Evolutionary conservation across 2,329 filamentous ascomycete genomes (phyloP).

Genomic region (Hymenoscyphus fraxineus): DNA sequence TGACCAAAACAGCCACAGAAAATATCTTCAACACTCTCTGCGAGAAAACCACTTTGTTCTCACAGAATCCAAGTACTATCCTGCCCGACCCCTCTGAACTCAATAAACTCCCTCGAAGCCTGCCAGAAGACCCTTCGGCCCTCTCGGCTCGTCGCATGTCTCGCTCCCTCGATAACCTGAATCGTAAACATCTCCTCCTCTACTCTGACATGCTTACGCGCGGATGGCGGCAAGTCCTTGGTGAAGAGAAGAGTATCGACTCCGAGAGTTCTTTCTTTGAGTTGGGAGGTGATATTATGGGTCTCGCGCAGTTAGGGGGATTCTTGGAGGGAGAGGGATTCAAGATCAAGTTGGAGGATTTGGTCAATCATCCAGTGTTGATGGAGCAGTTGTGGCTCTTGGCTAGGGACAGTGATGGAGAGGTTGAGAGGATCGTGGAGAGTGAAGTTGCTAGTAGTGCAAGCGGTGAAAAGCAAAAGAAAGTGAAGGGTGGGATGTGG

Average conservation of each 20-base stretch:
- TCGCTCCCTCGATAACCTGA: conserved; percentile 2
- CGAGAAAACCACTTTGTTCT: conserved; percentile 7
- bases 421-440: not conserved
- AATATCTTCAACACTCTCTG: conserved; percentile 13
- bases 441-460: not conserved
- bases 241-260: conserved; percentile 3
- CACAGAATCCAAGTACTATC: not conserved
- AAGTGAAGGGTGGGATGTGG: conserved; percentile 1
- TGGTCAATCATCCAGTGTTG: conserved; percentile 15
- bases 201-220: conserved; percentile 8
- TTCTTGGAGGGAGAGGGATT: conserved; percentile 12
- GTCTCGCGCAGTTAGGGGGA: conserved; percentile 9
- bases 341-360: conserved; percentile 16
- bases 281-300: conserved; percentile 17
- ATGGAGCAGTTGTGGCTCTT: conserved; percentile 16
- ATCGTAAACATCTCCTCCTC: not conserved
- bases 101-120: not conserved
- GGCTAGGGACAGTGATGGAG: not conserved
- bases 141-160: not conserved
- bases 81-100: conserved; percentile 7
- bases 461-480: not conserved
- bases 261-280: conserved; percentile 13
- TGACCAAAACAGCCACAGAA: conserved; percentile 8
- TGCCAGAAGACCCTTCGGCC: not conserved
- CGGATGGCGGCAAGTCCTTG: conserved; percentile 10